Evolutionary conservation across 306 rosid species (phyloP), one percentile per base, ranked within the genome.

Genomic region (Vachellia pachyceras): DNA sequence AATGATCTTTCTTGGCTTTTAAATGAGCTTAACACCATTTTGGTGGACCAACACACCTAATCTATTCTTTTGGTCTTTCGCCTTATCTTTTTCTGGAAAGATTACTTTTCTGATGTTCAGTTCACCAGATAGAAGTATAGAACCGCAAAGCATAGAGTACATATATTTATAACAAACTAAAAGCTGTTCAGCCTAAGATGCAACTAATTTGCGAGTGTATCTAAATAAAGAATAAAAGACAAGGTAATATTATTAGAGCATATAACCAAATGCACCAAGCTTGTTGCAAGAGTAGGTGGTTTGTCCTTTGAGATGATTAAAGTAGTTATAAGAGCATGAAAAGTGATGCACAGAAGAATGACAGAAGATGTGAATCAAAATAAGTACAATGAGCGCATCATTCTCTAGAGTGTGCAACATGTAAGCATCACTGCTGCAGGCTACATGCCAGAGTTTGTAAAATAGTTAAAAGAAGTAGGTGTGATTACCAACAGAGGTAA

Each of bases 401-500:
- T 70, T 69, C 55, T 25, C 55, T 67, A 23, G 36, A 10, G 20
- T 25, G 25, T 23, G 13, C 9, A 44, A 44, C 23, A 13, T 13
- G 12, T 25, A 17, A 60, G 37, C 18, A 25, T 23, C 7, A 25
- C 1, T 25, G 36, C 25, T 25, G 67, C 67, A 60, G 18, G 39
- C 6, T 4, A 9, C 36, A 23, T 22, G 65, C 65, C 65, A 12
- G 13, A 77, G 68, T 37, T 47, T 8, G 11, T 61, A 61, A 49
- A 29, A 76, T 82, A 57, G 73, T 63, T 12, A 12, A 71, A 82
- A 65, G 22, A 75, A 65, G 15, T 15, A 18, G 72, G 29, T 22
- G 29, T 22, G 20, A 68, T 10, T 55, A 49, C 58, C 39, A 29
- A 73, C 35, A 65, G 44, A 29, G 45, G 35, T 44, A 50, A 15